Conservation (phyloP, 176 grass and related monocot species). For the Aegilops bicornis region DNA sequence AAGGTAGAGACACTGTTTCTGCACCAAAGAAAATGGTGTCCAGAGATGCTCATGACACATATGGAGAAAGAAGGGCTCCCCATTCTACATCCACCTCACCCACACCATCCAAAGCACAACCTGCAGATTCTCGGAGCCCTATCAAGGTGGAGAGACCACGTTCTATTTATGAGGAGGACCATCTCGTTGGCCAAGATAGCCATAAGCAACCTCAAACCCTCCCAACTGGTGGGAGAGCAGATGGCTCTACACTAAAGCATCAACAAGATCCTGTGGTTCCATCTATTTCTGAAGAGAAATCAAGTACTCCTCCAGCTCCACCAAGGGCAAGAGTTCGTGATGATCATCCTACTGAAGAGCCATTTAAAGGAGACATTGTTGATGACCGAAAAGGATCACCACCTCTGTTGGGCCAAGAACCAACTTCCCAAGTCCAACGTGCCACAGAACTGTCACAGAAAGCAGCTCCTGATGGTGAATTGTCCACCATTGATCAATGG, state of each 20-base stretch:
- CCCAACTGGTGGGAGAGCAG: slow-evolving; percentile 25
- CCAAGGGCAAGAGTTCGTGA: not conserved
- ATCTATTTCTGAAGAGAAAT: slow-evolving; percentile 18
- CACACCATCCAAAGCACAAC: slow-evolving; percentile 11
- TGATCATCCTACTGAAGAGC: slow-evolving; percentile 9
- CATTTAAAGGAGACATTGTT: slow-evolving; percentile 24
- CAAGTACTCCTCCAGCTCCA: slow-evolving; percentile 1
- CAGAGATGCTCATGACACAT: not conserved
- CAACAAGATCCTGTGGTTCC: slow-evolving; percentile 17
- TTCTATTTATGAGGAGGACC: slow-evolving; percentile 30
- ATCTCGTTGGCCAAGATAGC: slow-evolving; percentile 7
- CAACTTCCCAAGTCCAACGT: slow-evolving; percentile 27
- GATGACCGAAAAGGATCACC: slow-evolving; percentile 32
- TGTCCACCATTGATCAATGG: slow-evolving; percentile 34
- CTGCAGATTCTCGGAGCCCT: slow-evolving; percentile 14
- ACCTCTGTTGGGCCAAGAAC: not conserved
- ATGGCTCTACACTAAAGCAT: slow-evolving; percentile 26
- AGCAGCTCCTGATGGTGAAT: slow-evolving; percentile 21
- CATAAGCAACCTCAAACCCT: slow-evolving; percentile 8
- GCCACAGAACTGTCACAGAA: not conserved
- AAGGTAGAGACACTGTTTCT: slow-evolving; percentile 20
- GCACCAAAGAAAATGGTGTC: slow-evolving; percentile 17
- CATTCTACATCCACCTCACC: not conserved
- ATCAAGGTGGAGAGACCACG: slow-evolving; percentile 21
- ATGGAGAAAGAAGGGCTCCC: slow-evolving; percentile 21